These are phyloP conservation scores for Heterobasidion occidentale DNA, from an alignment of 1,284 basidiomycete species.

Conservation along the genomic window DNA sequence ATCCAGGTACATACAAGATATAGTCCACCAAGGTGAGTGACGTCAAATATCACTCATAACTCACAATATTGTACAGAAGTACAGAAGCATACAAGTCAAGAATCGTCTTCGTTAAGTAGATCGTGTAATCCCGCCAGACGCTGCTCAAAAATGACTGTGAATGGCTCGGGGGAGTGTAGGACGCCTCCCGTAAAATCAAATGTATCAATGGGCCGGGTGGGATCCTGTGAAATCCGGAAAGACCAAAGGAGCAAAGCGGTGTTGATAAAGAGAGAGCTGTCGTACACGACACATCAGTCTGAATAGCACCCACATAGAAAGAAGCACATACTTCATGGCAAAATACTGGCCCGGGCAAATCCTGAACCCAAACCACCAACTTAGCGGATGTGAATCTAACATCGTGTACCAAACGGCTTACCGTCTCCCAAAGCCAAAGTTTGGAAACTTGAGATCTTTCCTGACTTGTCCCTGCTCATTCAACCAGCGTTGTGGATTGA, in stretches of 20 bases:
- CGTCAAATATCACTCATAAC: too few relatives aligned
- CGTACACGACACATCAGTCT: neutral
- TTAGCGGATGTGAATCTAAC: neutral
- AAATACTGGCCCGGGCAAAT: conserved; percentile 57
- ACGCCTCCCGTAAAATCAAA: conserved; percentile 49
- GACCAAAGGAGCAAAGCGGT: conserved; percentile 54
- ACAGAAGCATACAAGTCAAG: neutral
- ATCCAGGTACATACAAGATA: too few relatives aligned
- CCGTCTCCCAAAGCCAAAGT: conserved; percentile 57
- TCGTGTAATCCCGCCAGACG: neutral
- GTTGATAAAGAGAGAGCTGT: conserved; percentile 51
- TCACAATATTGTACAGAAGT: too few relatives aligned
- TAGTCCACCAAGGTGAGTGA: too few relatives aligned
- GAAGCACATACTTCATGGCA: conserved; percentile 34
- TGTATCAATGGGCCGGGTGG: conserved; percentile 42
- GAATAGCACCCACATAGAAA: neutral
- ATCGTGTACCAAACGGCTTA: conserved; percentile 12
- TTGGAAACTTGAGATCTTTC: conserved; percentile 40
- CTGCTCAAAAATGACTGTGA: conserved; percentile 35
- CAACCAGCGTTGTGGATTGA: conserved; percentile 53
- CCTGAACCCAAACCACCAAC: conserved; percentile 16
- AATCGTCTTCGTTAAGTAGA: neutral
- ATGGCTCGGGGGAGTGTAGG: conserved; percentile 49
- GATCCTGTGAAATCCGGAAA: conserved; percentile 41
- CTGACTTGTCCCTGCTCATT: conserved; percentile 37